Base-by-base conservation (phyloP, 495 filamentous ascomycete species). In the Aspergillus affinis region DNA sequence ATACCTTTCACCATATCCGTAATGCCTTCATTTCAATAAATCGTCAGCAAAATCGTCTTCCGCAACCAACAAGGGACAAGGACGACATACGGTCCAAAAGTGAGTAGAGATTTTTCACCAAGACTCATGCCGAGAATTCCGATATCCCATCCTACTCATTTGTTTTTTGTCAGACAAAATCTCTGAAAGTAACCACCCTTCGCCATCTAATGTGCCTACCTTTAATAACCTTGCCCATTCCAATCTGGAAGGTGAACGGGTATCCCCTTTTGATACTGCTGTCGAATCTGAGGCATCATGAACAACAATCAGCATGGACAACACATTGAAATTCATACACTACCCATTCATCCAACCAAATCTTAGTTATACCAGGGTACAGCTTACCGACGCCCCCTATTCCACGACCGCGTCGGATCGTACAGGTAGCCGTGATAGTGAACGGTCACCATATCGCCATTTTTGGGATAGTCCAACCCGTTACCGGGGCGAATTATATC, bases 391-490 rank as follows among this genome's bases (percentile, higher is more conserved):
- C 72, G 73, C 27, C 79, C 80, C 58, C 74, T 49, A 15, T 75
- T 72, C 58, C 67, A 64, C 1, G 67, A 60, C 67, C 81, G 74
- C 36, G 67, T 69, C 48, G 75, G 68, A 63, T 90, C 87, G 73
- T 88, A 88, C 29, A 91, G 78, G 72, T 82, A 90, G 57, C 89
- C 89, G 20, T 87, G 90, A 71, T 91, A 92, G 66, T 86, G 84
- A 57, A 92, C 90, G 54, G 80, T 84, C 60, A 92, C 88, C 18
- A 63, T 80, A 66, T 91, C 84, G 41, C 88, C 87, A 7, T 65
- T 65, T 57, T 71, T 64, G 18, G 88, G 87, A 60, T 75, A 75
- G 23, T 78, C 64, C 9, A 78, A 78, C 51, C 69, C 73, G 55
- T 86, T 75, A 29, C 83, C 84, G 0, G 68, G 53, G 7, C 59